phyloP scores from a whole-genome alignment of 805 yeast genomes.

The Teunomyces kruisii region DNA sequence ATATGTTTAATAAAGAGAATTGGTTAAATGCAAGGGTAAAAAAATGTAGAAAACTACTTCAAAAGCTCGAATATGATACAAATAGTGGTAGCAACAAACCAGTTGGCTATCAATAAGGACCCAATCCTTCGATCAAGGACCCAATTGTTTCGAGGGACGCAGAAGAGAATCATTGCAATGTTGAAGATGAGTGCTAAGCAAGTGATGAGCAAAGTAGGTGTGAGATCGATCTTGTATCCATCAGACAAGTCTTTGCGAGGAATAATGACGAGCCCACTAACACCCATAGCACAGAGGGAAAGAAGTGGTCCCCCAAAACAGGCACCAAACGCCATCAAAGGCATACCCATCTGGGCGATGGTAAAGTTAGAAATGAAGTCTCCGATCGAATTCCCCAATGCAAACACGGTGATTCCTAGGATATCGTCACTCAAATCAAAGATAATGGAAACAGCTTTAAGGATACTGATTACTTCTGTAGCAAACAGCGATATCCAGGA shows the following conservation, averaged over 20 bases:
- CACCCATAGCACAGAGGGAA: slow-evolving; percentile 78
- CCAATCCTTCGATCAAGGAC: slow-evolving; percentile 36
- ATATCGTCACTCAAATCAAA: slow-evolving; percentile 71
- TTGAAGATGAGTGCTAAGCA: slow-evolving; percentile 21
- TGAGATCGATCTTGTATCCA: slow-evolving; percentile 17
- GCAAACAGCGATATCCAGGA: slow-evolving; percentile 71
- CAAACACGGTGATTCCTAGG: slow-evolving; percentile 84
- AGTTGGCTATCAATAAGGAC: slow-evolving; percentile 24
- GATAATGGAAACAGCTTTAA: slow-evolving; percentile 60
- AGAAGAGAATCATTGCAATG: slow-evolving; percentile 17
- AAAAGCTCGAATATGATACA: slow-evolving; percentile 25
- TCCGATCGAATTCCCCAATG: slow-evolving; percentile 90
- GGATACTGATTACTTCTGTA: slow-evolving; percentile 61
- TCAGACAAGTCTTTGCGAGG: slow-evolving; percentile 8
- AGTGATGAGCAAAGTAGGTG: slow-evolving; percentile 21
- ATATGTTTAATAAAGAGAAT: background rate
- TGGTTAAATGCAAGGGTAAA: background rate
- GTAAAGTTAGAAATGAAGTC: slow-evolving; percentile 83
- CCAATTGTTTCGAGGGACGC: slow-evolving; percentile 27
- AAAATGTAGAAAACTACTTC: background rate
- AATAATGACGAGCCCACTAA: slow-evolving; percentile 53
- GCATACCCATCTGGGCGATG: slow-evolving; percentile 76
- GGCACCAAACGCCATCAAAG: slow-evolving; percentile 91
- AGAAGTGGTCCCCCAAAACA: slow-evolving; percentile 92
- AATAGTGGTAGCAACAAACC: slow-evolving; percentile 27